Conservation (phyloP, 192 early-diverging fungal genomes). For the Backusella psychrophila region DNA sequence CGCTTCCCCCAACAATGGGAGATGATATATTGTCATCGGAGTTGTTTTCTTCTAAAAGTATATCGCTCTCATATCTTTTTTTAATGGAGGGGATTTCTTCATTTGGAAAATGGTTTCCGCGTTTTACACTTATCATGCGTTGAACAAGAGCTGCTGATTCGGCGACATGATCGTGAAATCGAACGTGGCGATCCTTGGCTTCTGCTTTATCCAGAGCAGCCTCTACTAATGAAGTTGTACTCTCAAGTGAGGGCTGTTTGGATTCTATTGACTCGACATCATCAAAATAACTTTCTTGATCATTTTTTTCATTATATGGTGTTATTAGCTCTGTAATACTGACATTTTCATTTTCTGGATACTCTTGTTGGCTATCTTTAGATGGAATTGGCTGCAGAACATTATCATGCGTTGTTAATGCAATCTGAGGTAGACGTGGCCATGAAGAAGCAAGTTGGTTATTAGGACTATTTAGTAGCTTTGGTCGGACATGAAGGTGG, state of each 20-base stretch:
- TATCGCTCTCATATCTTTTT: background rate
- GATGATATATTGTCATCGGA: background rate
- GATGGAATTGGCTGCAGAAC: background rate
- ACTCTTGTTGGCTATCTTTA: background rate
- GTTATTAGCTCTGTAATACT: background rate
- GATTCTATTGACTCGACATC: background rate
- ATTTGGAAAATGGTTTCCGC: background rate
- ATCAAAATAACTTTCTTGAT: background rate
- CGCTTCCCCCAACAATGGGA: slow-evolving; percentile 21
- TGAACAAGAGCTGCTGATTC: slow-evolving; percentile 34
- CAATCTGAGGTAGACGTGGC: background rate
- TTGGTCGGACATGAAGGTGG: background rate
- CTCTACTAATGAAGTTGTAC: slow-evolving; percentile 17
- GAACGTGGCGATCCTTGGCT: slow-evolving; percentile 21
- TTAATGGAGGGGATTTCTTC: background rate
- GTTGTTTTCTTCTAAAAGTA: background rate
- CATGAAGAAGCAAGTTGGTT: background rate
- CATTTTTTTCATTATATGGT: background rate
- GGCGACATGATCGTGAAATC: slow-evolving; percentile 27
- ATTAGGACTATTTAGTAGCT: background rate
- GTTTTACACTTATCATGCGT: slow-evolving; percentile 16
- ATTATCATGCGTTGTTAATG: background rate
- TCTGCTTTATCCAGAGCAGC: slow-evolving; percentile 23
- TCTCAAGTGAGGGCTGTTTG: background rate
- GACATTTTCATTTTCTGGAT: background rate